Percentiles rank a stretch among this genome's conserved stretches.
These are phyloP conservation scores for Claviceps africana DNA, from an alignment of 2,329 filamentous ascomycete species.

Conservation along the genomic window DNA sequence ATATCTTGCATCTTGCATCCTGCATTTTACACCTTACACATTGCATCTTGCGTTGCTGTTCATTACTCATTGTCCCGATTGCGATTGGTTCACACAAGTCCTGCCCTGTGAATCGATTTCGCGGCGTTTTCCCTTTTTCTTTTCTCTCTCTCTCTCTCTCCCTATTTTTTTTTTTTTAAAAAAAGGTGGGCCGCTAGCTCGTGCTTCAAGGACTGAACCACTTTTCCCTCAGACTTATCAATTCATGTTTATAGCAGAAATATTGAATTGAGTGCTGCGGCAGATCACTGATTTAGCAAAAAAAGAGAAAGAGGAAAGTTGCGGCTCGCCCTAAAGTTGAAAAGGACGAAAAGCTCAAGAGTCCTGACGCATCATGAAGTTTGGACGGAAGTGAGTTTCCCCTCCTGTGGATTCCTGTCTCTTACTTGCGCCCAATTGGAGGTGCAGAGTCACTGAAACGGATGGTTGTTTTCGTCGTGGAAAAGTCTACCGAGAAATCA, in stretches of 20 bases:
- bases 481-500: slow-evolving; percentile 61
- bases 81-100: neutral
- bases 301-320: neutral
- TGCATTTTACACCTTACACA: no score
- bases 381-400: slow-evolving; percentile 42
- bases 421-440: neutral
- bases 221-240: neutral
- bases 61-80: neutral
- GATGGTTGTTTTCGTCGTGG: neutral
- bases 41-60: neutral
- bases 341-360: neutral
- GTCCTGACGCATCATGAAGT: slow-evolving; percentile 36
- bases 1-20: no score
- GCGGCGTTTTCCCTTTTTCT: no score
- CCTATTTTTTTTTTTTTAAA: no score
- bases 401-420: neutral
- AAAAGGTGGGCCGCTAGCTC: neutral
- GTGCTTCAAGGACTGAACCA: neutral
- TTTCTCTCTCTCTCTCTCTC: no score
- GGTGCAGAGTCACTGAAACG: slow-evolving; percentile 8
- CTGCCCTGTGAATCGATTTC: neutral
- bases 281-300: neutral
- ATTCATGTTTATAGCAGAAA: neutral
- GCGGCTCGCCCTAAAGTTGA: neutral
- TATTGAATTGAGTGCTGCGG: neutral